Percentiles rank a stretch among this genome's conserved stretches.
Conservation (phyloP, 805 yeast species). For the Kregervanrija delftensis region DNA sequence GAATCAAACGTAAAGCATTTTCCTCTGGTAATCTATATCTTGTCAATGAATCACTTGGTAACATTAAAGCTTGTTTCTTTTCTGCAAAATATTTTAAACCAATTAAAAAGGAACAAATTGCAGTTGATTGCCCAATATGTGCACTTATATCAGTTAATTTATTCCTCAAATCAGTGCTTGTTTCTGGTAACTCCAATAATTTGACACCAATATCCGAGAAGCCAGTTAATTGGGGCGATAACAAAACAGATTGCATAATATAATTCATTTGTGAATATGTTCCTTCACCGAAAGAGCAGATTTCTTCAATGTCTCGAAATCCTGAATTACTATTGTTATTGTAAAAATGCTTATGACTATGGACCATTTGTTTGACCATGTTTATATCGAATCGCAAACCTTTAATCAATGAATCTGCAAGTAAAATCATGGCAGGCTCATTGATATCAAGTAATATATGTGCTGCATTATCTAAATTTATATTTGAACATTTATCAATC, state of each 20-base stretch:
- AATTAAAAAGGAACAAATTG: constrained; percentile 57
- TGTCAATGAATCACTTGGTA: constrained; percentile 60
- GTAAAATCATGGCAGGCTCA: constrained; percentile 60
- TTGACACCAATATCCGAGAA: constrained; percentile 34
- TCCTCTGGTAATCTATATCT: constrained; percentile 57
- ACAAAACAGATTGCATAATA: constrained; percentile 48
- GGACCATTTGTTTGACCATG: constrained; percentile 52
- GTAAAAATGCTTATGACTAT: constrained; percentile 49
- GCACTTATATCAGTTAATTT: constrained; percentile 57
- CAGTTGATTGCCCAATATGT: constrained; percentile 77
- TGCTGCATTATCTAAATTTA: constrained; percentile 17
- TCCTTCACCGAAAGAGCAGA: constrained; percentile 78
- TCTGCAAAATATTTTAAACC: constrained; percentile 54
- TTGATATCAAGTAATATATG: constrained; percentile 24
- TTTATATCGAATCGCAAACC: constrained; percentile 45
- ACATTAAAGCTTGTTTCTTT: constrained; percentile 40
- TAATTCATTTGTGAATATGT: constrained; percentile 69
- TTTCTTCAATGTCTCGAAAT: constrained; percentile 38
- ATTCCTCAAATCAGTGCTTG: constrained; percentile 20
- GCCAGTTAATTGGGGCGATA: constrained; percentile 54
- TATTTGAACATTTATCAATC: constrained; percentile 38
- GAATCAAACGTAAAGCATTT: constrained; percentile 40
- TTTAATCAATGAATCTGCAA: constrained; percentile 45
- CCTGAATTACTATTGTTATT: constrained; percentile 39
- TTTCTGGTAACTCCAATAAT: constrained; percentile 40